Base-by-base conservation (phyloP, 768 basidiomycete species). In the Russula sp. region DNA sequence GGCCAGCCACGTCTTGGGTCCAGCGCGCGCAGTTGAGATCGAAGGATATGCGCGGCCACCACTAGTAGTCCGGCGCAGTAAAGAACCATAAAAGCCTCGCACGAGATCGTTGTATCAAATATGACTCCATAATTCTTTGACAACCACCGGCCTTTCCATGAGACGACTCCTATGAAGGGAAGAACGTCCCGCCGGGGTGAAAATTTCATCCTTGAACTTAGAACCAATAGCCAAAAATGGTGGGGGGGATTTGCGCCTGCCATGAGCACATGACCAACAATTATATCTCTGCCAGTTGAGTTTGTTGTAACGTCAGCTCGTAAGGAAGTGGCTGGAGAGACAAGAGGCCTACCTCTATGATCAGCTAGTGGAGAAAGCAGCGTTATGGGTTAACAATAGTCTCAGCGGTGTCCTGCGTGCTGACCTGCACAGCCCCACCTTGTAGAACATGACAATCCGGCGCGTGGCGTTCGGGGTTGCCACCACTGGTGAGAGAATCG, bases 11-110 rank as follows among this genome's bases (percentile, higher is more conserved):
- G 11, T 48, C 9, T 27, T 3, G 55, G 31, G 14, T 16, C 9
- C 47, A 16, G 34, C 49, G 58, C 50, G 58, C 50, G 49, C 58
- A 27, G 39, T 50, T 51, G 31, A 51, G 39, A 51, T 40, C 58
- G 42, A 40, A 50, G 47, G 32, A 9, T 14, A 49, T 20, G 40
- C 32, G 35, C 32, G 10, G 39, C 42, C 32, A 31, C 0, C 34
- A 44, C 11, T 39, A 39, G 14, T 22, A 39, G 14, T 22, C 5
- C n/a, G 27, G 48, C 47, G 10, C 35, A 7, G 31, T 16, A 37
- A 44, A 13, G 40, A 42, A 14, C 16, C 16, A 32, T 9, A 20
- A 37, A 13, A 44, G 16, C 10, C 42, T 44, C 3, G 42, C 13
- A 18, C 6, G 44, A 18, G 45, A 47, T 47, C 5, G 10, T 8